These are phyloP conservation scores for Digitaria exilis DNA, from an alignment of 202 grass and related monocot species.

Conservation along the genomic window DNA sequence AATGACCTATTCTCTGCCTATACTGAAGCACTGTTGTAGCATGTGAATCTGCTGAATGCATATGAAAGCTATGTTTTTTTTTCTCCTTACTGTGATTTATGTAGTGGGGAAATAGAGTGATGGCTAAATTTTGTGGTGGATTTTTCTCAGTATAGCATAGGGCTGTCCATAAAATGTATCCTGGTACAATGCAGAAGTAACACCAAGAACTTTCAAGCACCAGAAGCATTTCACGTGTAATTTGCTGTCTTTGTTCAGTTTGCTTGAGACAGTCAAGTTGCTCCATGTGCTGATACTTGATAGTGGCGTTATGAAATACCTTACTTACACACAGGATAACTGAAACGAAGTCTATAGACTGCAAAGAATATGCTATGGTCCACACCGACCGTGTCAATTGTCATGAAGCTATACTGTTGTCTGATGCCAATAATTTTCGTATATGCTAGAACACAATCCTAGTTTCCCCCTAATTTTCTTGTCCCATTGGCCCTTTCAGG, in stretches of 20 bases:
- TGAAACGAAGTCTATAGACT: neutral
- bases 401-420: slow-evolving; percentile 2
- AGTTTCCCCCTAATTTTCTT: neutral
- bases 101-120: slow-evolving; percentile 8
- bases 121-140: neutral
- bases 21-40: neutral
- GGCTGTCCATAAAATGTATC: slow-evolving; percentile 27
- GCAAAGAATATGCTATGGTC: slow-evolving; percentile 11
- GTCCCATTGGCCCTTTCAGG: slow-evolving; percentile 30
- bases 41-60: neutral
- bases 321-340: slow-evolving; percentile 22
- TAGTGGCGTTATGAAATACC: slow-evolving; percentile 20
- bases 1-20: neutral
- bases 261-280: slow-evolving; percentile 2
- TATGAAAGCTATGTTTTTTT: neutral
- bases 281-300: slow-evolving; percentile 25
- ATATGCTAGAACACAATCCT: neutral
- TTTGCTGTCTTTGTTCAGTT: neutral
- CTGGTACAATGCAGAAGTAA: slow-evolving; percentile 9
- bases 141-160: neutral
- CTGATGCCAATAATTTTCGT: neutral
- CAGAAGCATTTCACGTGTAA: slow-evolving; percentile 11
- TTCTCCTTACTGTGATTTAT: neutral
- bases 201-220: slow-evolving; percentile 1
- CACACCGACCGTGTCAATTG: slow-evolving; percentile 12